These are phyloP conservation scores for Mitragyna speciosa DNA, from an alignment of 257 asterid species.

Conservation along the genomic window DNA sequence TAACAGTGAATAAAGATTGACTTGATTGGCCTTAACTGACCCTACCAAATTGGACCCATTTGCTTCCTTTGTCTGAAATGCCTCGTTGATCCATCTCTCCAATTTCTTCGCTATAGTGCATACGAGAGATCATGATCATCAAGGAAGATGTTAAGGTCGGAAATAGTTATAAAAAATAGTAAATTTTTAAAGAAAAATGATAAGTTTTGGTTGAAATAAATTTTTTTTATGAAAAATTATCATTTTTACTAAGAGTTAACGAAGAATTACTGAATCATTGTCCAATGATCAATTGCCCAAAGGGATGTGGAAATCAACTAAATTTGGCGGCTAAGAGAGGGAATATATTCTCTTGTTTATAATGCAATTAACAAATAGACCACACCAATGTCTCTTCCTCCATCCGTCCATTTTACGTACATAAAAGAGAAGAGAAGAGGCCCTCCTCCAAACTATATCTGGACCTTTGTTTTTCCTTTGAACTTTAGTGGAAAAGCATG, in stretches of 20 bases:
- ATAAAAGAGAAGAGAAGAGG: not conserved
- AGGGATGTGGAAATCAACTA: conserved; percentile 29
- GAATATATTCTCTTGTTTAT: conserved; percentile 52
- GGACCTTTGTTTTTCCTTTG: conserved; percentile 29
- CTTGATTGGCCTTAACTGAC: conserved; percentile 3
- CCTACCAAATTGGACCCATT: conserved; percentile 15
- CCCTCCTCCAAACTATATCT: conserved; percentile 5
- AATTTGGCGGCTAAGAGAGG: conserved; percentile 22
- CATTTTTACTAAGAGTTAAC: no score
- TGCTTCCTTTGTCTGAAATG: conserved; percentile 18
- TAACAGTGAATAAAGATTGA: conserved; percentile 11
- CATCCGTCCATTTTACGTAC: conserved; percentile 19
- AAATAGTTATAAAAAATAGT: no score
- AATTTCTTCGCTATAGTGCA: not conserved
- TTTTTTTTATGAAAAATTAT: no score
- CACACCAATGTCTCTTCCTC: conserved; percentile 11
- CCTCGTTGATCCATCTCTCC: no score
- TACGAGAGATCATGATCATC: not conserved
- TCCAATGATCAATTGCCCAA: not conserved
- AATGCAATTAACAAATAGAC: conserved; percentile 35
- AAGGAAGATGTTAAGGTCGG: no score
- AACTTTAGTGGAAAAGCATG: conserved; percentile 48
- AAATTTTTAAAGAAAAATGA: no score
- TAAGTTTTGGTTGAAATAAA: no score
- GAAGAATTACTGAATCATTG: no score